Evolutionary conservation across 2,329 filamentous ascomycete genomes (phyloP).

Genomic region (Clarireedia hainanense): DNA sequence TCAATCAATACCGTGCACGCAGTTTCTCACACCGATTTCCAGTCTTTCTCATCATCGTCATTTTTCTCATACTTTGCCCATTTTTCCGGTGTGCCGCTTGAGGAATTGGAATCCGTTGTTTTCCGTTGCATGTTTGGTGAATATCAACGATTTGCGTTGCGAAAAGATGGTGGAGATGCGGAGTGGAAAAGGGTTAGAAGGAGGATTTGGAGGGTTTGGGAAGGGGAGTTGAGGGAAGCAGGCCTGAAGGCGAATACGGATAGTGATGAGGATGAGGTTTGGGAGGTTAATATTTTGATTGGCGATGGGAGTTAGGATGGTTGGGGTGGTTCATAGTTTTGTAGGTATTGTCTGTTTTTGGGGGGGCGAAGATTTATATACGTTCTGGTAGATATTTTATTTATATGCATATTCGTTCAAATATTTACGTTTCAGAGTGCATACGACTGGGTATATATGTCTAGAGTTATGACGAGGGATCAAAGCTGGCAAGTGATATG

Average conservation of each 20-base stretch:
- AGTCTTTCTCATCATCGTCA: background rate
- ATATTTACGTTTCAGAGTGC: no score
- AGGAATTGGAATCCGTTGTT: background rate
- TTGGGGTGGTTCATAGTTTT: no score
- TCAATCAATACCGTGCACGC: background rate
- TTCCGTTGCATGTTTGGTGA: conserved; percentile 9
- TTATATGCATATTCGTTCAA: no score
- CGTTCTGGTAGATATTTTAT: no score
- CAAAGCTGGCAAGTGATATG: no score
- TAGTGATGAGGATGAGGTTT: background rate
- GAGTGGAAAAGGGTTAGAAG: conserved; percentile 4
- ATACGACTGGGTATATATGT: no score
- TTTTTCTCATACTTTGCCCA: conserved; percentile 3
- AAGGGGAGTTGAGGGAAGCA: background rate
- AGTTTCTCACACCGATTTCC: background rate
- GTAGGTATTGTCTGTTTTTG: no score
- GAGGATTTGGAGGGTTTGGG: conserved; percentile 7
- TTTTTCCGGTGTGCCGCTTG: background rate
- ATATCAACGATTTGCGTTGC: conserved; percentile 3
- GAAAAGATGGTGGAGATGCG: background rate
- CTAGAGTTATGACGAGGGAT: no score
- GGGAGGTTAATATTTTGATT: conserved; percentile 7
- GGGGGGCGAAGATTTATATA: no score
- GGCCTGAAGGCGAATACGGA: background rate
- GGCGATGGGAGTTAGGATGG: background rate